Conservation (phyloP, 2,329 filamentous ascomycete genomes). For the Arthrinium phaeospermum region DNA sequence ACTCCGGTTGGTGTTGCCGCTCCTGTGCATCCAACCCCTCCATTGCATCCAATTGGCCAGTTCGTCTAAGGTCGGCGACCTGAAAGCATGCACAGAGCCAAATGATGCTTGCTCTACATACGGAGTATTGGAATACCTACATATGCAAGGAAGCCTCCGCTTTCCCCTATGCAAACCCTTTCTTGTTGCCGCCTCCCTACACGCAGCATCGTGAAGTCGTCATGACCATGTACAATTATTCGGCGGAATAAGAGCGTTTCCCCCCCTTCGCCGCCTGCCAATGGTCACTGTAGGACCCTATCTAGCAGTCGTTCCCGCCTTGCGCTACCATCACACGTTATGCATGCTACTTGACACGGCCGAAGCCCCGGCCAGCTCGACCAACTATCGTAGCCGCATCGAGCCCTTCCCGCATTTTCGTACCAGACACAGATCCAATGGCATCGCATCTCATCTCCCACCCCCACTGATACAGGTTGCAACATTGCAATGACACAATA, state of each 20-base stretch:
- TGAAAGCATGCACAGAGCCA: conserved; percentile 11
- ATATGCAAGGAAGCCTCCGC: conserved; percentile 9
- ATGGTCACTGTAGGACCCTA: neutral
- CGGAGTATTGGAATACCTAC: neutral
- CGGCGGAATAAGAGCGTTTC: neutral
- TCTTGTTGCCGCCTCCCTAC: neutral
- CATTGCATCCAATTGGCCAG: neutral
- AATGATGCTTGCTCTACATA: neutral
- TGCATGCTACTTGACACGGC: neutral
- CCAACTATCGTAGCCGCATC: neutral
- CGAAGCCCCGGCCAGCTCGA: neutral
- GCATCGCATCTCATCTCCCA: neutral
- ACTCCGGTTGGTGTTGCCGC: neutral
- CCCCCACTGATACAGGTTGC: neutral
- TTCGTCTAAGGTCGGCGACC: neutral
- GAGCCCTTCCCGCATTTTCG: neutral
- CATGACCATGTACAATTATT: neutral
- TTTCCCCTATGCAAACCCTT: neutral
- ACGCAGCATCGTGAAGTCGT: neutral
- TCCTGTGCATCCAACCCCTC: neutral
- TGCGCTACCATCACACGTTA: neutral
- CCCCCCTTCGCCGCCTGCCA: neutral
- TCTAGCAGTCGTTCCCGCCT: neutral
- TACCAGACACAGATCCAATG: neutral
- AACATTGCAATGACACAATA: neutral